Conservation (phyloP, 140 eudicot genomes). For the Senecio squalidus region DNA sequence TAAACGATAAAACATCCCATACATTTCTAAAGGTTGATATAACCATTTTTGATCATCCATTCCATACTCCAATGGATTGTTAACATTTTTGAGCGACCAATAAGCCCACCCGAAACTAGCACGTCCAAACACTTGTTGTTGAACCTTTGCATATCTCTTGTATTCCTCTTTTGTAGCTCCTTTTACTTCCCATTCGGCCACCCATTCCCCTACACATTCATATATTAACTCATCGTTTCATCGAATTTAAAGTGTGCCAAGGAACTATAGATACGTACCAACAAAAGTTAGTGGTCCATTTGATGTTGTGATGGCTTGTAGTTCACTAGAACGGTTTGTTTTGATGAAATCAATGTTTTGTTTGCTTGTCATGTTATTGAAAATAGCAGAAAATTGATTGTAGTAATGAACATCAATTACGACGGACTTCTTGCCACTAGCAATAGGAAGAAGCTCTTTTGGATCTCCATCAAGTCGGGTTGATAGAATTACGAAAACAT, state of each 20-base stretch:
- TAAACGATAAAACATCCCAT: too few species aligned
- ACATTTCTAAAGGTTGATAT: conserved; percentile 44
- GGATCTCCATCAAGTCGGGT: conserved; percentile 41
- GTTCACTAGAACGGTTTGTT: conserved; percentile 29
- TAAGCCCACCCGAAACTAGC: conserved; percentile 92
- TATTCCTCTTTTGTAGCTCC: conserved; percentile 53
- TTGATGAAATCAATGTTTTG: conserved; percentile 53
- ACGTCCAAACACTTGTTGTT: conserved; percentile 50
- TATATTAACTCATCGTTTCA: neutral
- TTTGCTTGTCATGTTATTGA: conserved; percentile 35
- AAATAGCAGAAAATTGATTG: conserved; percentile 29
- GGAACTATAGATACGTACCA: conserved; percentile 30
- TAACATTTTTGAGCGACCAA: conserved; percentile 63
- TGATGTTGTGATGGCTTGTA: conserved; percentile 34
- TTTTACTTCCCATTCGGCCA: conserved; percentile 50
- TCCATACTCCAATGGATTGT: conserved; percentile 72
- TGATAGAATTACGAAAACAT: conserved; percentile 48
- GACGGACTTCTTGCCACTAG: conserved; percentile 24
- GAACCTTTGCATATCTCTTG: conserved; percentile 49
- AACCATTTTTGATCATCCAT: conserved; percentile 74
- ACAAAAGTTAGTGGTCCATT: conserved; percentile 55
- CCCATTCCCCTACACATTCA: conserved; percentile 70
- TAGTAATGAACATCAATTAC: conserved; percentile 73
- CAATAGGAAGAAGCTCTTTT: conserved; percentile 49
- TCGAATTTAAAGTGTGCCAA: neutral